Evolutionary conservation across 2,329 filamentous ascomycete genomes (phyloP), one percentile per base, ranked within the genome.

Genomic region (Colletotrichum liriopes): DNA sequence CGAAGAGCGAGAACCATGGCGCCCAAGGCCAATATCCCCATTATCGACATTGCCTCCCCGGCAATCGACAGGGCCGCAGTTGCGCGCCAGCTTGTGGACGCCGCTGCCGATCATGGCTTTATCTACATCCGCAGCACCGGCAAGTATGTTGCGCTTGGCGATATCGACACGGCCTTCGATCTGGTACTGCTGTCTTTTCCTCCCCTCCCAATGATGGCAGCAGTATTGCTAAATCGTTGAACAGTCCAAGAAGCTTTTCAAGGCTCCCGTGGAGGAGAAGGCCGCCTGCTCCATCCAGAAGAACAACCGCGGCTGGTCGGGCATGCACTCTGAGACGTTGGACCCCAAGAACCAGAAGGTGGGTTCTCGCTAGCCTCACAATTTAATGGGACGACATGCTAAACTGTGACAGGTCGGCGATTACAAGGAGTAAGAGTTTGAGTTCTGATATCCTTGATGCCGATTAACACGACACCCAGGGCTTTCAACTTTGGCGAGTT

Each of bases 401-500:
- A 55, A 67, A 32, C 32, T n/a, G 26, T 29, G 7, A 7, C 74
- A 94, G 92, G 86, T 91, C 41, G 94, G 94, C 20, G 95, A 98
- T 79, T 94, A 94, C 77, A 98, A 98, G 86, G 94, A 98, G 94
- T 95, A 83, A 77, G 84, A 32, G 12, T 32, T 58, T 63, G 1
- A 26, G 35, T 23, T 14, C 18, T 18, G 32, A 39, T 29, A 47
- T 59, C 37, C 23, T 23, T 14, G n/a, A 18, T 14, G 54, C 55
- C 69, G 47, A 61, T 56, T 65, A 54, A 65, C 56, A 62, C 8
- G 9, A 35, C 47, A 2, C 29, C 75, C 35, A 96, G 95, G 85
- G 94, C 93, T 47, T 96, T 98, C 87, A 99, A 98, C 84, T 93
- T 98, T 78, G 94, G 93, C 75, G 90, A 94, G 76, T 97, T 96